phyloP scores from a whole-genome alignment of 2,329 filamentous ascomycete species.

The Sporothrix variecibatus region DNA sequence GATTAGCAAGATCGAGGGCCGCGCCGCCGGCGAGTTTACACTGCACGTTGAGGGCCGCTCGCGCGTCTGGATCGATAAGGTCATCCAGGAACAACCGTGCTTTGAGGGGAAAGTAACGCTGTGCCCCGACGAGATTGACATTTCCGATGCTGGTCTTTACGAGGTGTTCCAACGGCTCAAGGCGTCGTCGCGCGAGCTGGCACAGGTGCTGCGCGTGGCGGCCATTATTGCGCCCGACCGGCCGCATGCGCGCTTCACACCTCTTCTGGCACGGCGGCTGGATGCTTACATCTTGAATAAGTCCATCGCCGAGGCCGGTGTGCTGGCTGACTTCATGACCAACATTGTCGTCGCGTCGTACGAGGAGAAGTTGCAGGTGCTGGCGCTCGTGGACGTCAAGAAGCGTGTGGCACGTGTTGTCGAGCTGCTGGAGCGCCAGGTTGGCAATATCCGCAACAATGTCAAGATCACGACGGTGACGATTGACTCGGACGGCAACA shows the following conservation, averaged over 20 bases:
- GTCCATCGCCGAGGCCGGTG: conserved; percentile 76
- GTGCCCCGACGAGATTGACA: conserved; percentile 62
- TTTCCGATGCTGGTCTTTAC: conserved; percentile 61
- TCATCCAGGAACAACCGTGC: conserved; percentile 77
- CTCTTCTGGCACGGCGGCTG: conserved; percentile 80
- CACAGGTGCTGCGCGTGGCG: conserved; percentile 80
- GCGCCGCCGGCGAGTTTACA: conserved; percentile 73
- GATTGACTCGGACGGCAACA: conserved; percentile 58
- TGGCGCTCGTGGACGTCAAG: conserved; percentile 78
- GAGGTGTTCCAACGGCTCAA: conserved; percentile 80
- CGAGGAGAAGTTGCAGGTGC: conserved; percentile 85
- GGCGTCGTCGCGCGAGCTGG: conserved; percentile 79
- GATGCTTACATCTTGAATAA: conserved; percentile 86
- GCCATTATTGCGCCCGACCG: conserved; percentile 76
- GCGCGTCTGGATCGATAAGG: conserved; percentile 72
- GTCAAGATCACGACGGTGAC: conserved; percentile 82
- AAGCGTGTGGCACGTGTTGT: conserved; percentile 79
- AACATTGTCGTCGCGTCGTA: conserved; percentile 85
- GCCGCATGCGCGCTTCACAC: conserved; percentile 67
- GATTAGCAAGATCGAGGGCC: conserved; percentile 75
- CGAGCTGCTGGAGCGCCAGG: conserved; percentile 79
- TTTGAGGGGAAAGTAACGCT: conserved; percentile 79
- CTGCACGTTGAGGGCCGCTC: conserved; percentile 83
- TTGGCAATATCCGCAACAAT: conserved; percentile 80
- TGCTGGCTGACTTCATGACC: conserved; percentile 93